Conservation (phyloP, 164 flowering plant genomes). For the Platanus orientalis region DNA sequence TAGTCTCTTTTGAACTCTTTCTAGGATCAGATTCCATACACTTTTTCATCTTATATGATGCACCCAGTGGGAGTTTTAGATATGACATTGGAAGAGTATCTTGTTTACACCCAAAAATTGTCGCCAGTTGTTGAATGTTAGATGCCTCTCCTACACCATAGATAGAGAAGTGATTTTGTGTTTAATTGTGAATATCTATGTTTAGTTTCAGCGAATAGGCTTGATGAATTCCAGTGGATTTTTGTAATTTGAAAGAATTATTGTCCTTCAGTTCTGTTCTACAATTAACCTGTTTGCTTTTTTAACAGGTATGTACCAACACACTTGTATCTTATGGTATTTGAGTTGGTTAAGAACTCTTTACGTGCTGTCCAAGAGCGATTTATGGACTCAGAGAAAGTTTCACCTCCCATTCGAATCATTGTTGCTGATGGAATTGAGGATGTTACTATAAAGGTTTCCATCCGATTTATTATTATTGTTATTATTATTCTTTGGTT, state of each 20-base stretch:
- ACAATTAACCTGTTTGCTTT: neutral
- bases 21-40: no score
- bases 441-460: slow-evolving; percentile 94
- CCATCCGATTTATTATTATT: neutral
- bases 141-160: no score
- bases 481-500: no score
- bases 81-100: no score
- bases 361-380: slow-evolving; percentile 96
- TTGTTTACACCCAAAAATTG: no score
- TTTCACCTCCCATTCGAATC: slow-evolving; percentile 80
- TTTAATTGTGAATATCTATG: neutral
- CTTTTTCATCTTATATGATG: no score
- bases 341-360: slow-evolving; percentile 96
- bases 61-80: no score
- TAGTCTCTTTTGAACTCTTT: no score
- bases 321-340: slow-evolving; percentile 96
- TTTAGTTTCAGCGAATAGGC: neutral
- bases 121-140: no score
- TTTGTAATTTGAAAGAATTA: neutral
- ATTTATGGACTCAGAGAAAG: slow-evolving; percentile 76
- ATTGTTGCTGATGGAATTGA: slow-evolving; percentile 95
- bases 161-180: no score
- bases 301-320: slow-evolving; percentile 77
- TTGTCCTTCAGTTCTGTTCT: neutral
- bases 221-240: neutral